Base-by-base conservation (phyloP, 164 flowering plant genomes). In the Buxus sempervirens region DNA sequence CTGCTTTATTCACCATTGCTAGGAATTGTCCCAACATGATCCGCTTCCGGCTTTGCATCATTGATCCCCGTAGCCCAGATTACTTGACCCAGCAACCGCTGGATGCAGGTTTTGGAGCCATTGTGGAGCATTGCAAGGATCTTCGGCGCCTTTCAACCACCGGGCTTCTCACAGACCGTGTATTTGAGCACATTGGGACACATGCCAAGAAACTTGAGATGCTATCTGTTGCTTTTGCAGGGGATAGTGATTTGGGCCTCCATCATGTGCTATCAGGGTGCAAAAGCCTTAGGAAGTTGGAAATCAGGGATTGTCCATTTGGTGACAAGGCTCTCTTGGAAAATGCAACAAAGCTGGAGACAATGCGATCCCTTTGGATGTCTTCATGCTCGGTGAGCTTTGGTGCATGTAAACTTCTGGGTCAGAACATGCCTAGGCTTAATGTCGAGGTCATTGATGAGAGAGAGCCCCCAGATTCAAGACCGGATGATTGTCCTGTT, bases 311-410 rank as follows among this genome's bases (percentile, higher is more conserved):
- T 76, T 88, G 89, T 68, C 98, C 98, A 4, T 92, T 92, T 75
- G 98, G 98, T 53, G 93, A 88, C 77, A 79, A 86, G 78, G 92
- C 96, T 73, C 87, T 92, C 66, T 73, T 92, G 83, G 91, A 90
- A 65, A 90, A 90, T 79, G 96, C 96, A 70, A 79, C 83, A 60
- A 92, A 92, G 86, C 87, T 90, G 79, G 94, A 92, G 90, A 88
- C 96, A 88, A 92, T 92, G 97, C 94, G 97, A 92, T 92, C 97
- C 97, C 97, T 92, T 90, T 92, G 97, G 97, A 92, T 92, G 96
- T 92, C 97, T 67, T 86, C 97, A 72, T 92, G 97, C 79, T 75
- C 86, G 5, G 92, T 92, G 70, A 92, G 86, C 76, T 86, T 63
- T 36, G 91, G 86, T 71, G 96, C 90, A 59, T 92, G 97, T 71